phyloP scores from a whole-genome alignment of 306 rosid genomes.

The Lathyrus oleraceus region DNA sequence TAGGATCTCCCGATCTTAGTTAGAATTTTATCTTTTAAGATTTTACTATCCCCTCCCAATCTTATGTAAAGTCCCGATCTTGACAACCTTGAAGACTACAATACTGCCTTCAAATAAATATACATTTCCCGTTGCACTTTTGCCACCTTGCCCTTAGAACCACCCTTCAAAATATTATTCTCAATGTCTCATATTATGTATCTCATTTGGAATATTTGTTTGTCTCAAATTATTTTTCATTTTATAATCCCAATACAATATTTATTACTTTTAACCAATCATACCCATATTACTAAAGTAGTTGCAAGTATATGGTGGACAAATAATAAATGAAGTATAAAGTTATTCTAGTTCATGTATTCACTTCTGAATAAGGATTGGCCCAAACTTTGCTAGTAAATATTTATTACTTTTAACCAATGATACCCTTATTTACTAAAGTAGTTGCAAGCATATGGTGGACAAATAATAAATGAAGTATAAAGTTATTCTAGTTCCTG shows the following conservation, averaged over 20 bases:
- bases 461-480: not conserved
- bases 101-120: slow-evolving; percentile 15
- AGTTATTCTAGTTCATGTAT: not conserved
- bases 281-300: not conserved
- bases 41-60: no score
- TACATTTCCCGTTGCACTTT: slow-evolving; percentile 1
- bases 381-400: not conserved
- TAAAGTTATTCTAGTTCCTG: not conserved
- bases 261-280: not conserved
- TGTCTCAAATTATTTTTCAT: not conserved
- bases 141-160: slow-evolving; percentile 17
- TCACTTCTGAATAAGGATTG: not conserved
- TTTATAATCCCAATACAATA: not conserved
- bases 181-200: not conserved
- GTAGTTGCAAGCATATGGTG: not conserved
- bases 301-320: not conserved
- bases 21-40: no score
- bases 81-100: not conserved
- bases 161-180: slow-evolving; percentile 23
- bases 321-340: not conserved
- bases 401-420: not conserved
- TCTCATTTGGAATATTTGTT: not conserved
- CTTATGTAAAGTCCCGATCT: no score
- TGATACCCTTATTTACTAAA: not conserved
- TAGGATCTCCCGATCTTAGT: no score